Evolutionary conservation across 495 filamentous ascomycete genomes (phyloP), one percentile per base, ranked within the genome.

Genomic region (Cenococcum geophilum): DNA sequence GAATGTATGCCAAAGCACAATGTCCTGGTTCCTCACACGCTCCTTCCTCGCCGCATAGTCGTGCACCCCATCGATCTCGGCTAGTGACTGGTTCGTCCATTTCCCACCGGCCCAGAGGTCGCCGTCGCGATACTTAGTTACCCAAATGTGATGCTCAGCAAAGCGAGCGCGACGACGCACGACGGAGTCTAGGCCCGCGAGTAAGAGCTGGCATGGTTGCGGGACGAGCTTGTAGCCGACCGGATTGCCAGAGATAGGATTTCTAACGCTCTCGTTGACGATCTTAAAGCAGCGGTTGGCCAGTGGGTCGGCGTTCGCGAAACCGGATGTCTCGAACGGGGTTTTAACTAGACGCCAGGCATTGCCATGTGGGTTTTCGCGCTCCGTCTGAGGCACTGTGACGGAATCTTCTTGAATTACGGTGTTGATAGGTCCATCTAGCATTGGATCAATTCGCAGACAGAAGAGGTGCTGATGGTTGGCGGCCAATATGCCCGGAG

Each of bases 1-100:
- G 36, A 67, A 71, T n/a, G 63, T 65, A 40, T 54, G 56, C 69
- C 69, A 72, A 0, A 72, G 53, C 27, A 72, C 70, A 34, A 72
- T 55, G 43, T 72, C 67, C 55, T 66, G 52, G 53, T 70, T 49
- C 45, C 55, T 47, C 4, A 65, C 64, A 35, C 61, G 37, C 20
- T 62, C 57, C 35, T 65, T 55, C 8, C 62, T 32, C 48, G 47
- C 60, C 9, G 45, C 45, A 21, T 59, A 57, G 22, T 49, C 45
- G 16, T 14, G 45, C 45, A 49, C 45, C 11, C 45, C 58, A n/a
- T 56, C 61, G 27, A 49, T 49, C 12, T 54, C 48, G 12, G 54
- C 58, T 0, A 57, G 25, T 12, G 57, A 62, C 51, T 70, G 61
- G 37, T 62, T 70, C 37, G 67, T 68, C 42, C 36, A 68, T 52